Base-by-base conservation (phyloP, 331 rosid genomes). In the Pyracantha coccinea region DNA sequence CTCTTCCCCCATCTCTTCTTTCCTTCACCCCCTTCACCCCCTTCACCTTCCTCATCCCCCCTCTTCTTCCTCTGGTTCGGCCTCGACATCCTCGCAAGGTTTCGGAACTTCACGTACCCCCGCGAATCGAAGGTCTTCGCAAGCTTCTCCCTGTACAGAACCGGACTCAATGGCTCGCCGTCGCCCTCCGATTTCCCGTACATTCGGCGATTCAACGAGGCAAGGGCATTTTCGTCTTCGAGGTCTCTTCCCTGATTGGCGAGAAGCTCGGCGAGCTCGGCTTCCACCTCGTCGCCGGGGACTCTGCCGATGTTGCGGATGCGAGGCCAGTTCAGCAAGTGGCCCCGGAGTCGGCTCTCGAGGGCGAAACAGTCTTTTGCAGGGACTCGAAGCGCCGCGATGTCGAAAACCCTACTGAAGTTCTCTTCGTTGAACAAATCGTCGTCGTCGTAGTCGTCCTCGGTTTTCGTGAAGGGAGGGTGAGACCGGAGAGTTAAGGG, bases 291-390 rank as follows among this genome's bases (percentile, higher is more conserved):
- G n/a, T 94, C 99, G 3, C 96, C 97, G 38, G 96, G 89, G 66
- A 92, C 97, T 54, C 97, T 87, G 35, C 88, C 97, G 25, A 94
- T 78, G 89, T 94, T 94, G 79, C 91, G 93, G 47, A 94, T 38
- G 33, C 99, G 95, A 12, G 99, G 96, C 99, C 99, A 94, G 76
- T 94, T 94, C 79, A 94, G 82, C 66, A 92, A 90, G 82, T 94
- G 99, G 23, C 99, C 97, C 0, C 99, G 93, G 80, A 92, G 89
- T 61, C 89, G 90, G 71, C 55, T 71, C 79, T 94, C 99, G 52
- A 94, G 89, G 59, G 88, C 74, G 76, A 79, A 85, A 82, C 99
- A 92, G 57, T 89, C 84, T 55, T 83, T 67, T 53, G 97, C 78
- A 41, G 96, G 96, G 69, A 90, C 96, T 10, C 99, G 95, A 62